These are phyloP conservation scores for Tylopilus sp. DNA, from an alignment of 768 basidiomycete genomes.

Conservation along the genomic window DNA sequence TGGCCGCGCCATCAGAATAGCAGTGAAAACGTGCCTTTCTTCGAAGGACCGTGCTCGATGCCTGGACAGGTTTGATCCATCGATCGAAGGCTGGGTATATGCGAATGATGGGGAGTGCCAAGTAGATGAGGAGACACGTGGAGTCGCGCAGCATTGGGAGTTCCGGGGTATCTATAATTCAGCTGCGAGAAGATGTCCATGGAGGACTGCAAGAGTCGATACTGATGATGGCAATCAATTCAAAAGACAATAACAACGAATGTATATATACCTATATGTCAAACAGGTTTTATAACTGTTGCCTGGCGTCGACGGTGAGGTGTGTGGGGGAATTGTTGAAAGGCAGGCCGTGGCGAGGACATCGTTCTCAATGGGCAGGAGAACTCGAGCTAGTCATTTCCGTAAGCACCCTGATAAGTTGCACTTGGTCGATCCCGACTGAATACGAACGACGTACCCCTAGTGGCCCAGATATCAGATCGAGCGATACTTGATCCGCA, in stretches of 20 bases:
- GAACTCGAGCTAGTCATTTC: too few species aligned
- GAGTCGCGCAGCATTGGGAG: not conserved
- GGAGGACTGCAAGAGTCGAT: too few species aligned
- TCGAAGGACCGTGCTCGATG: too few species aligned
- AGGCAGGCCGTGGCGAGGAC: not conserved
- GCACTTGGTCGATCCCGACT: too few species aligned
- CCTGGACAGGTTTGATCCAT: too few species aligned
- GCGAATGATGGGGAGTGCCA: not conserved
- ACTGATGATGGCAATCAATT: not conserved
- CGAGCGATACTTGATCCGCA: too few species aligned
- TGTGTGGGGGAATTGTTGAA: not conserved
- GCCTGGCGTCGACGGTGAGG: not conserved
- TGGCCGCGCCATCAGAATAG: too few species aligned
- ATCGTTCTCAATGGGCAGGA: slow-evolving; percentile 5
- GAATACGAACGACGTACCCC: too few species aligned
- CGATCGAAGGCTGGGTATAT: too few species aligned
- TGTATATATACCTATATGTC: slow-evolving; percentile 15
- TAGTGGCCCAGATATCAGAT: too few species aligned
- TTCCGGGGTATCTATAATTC: slow-evolving; percentile 16
- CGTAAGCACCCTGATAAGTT: too few species aligned
- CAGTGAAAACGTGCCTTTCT: too few species aligned
- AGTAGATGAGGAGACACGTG: slow-evolving; percentile 5
- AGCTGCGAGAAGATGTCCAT: slow-evolving; percentile 18
- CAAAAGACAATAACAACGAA: not conserved
- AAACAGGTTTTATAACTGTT: not conserved